Evolutionary conservation across 768 basidiomycete species (phyloP), one percentile per base, ranked within the genome.

Genomic region (Lyophyllum semitale): DNA sequence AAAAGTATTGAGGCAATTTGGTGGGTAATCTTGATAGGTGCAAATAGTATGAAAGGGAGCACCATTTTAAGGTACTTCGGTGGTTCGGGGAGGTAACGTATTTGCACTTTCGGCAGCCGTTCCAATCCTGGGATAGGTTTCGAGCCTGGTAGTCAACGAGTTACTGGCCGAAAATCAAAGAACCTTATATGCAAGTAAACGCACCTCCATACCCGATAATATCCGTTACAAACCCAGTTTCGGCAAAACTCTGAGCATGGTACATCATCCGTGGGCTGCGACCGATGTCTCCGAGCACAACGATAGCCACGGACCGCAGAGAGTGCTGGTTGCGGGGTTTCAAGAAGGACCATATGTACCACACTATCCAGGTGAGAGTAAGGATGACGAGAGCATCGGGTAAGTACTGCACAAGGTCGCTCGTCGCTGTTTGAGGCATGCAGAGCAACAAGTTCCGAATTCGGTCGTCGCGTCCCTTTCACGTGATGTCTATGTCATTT

Each of bases 231-330:
- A 92, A 97, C 5, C 80, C 84, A 50, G 85, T 80, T 53, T 87
- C 82, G 35, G 92, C 89, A 66, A 99, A 91, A 66, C 91, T 95
- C 68, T 96, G 85, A 0, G 96, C 89, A 63, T 99, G 97, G 69
- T 98, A 98, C 93, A 98, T 96, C 93, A 98, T 98, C 51, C 97
- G 80, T 11, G 97, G 97, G 67, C 91, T 94, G 54, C 97, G 82
- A 1, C 96, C 97, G 45, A 99, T 85, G 74, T 99, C 97, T 9
- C 97, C 97, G 9, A 99, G 79, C 13, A 99, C 97, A 45, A 98
- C 73, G 51, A 98, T 84, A 4, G 86, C 91, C n/a, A 92, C 90
- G 2, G 92, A 85, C 17, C 88, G 87, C 26, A 82, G 67, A 44
- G 74, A 73, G 49, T 77, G 76, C 23, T 71, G 60, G 40, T 70